phyloP scores from a whole-genome alignment of 2,329 filamentous ascomycete genomes.

The Phaeosphaeriaceae sp. region DNA sequence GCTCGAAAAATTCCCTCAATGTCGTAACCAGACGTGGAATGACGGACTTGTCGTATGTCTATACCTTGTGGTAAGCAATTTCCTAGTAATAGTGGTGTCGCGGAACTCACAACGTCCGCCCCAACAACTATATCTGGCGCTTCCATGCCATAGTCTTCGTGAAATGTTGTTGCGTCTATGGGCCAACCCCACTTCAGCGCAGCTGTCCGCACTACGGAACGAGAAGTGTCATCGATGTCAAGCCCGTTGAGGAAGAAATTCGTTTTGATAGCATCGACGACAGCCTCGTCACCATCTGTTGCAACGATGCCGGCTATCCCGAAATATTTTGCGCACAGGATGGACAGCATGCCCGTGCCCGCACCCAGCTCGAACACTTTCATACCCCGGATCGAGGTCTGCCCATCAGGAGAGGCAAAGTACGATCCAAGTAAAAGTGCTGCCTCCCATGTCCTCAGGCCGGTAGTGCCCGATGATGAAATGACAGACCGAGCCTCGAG shows the following conservation, averaged over 20 bases:
- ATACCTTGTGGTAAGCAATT: conserved; percentile 22
- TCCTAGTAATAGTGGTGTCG: conserved; percentile 12
- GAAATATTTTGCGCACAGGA: conserved; percentile 75
- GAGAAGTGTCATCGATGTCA: conserved; percentile 51
- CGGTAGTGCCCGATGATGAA: conserved; percentile 75
- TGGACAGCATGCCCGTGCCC: conserved; percentile 77
- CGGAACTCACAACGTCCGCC: conserved; percentile 68
- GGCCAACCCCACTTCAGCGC: conserved; percentile 71
- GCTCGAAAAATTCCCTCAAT: conserved; percentile 65
- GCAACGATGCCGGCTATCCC: conserved; percentile 66
- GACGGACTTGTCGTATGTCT: conserved; percentile 73
- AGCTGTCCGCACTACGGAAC: conserved; percentile 54
- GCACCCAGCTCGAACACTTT: conserved; percentile 75
- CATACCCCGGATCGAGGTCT: conserved; percentile 58
- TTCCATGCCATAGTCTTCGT: conserved; percentile 57
- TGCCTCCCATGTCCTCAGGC: conserved; percentile 82
- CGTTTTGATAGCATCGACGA: conserved; percentile 70
- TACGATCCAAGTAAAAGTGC: conserved; percentile 76
- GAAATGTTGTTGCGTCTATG: conserved; percentile 64
- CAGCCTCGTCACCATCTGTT: conserved; percentile 77
- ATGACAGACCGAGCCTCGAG: conserved; percentile 74
- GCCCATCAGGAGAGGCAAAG: conserved; percentile 59
- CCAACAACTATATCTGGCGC: conserved; percentile 71
- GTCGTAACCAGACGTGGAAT: conserved; percentile 71
- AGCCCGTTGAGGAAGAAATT: conserved; percentile 74